Evolutionary conservation across 257 asterid species (phyloP), one percentile per base, ranked within the genome.

Genomic region (Euphrasia confusa): DNA sequence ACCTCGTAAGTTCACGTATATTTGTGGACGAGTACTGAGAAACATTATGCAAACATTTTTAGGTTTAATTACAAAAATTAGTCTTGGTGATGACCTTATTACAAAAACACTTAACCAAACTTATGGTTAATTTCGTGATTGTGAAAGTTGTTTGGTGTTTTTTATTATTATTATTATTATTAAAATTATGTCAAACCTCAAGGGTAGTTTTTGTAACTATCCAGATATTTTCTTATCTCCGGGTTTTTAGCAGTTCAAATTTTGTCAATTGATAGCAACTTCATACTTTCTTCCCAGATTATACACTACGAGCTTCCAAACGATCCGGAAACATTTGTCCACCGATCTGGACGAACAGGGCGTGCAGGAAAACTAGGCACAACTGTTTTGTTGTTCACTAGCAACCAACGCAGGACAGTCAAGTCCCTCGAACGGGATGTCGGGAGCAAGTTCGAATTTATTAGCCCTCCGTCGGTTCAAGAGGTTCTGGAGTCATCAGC

Each of bases 291-390:
- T 59, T 48, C 58, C 39, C 77, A 92, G 99, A 32, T 93, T 63
- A 89, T 93, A 72, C 99, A 93, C 77, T 89, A 93, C 45, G 99
- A 93, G 75, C 90, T 89, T 65, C 97, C 99, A 53, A 93, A 89
- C 58, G 99, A 89, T 67, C 94, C 99, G 1, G 97, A 93, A 72
- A 84, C 97, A 35, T 93, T 93, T 65, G 99, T 93, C 77, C 99
- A 93, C 61, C 95, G 97, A 30, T 93, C 99, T 67, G 97, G 99
- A 44, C 89, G 96, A 60, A 93, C 99, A 12, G 99, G 99, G 15
- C 96, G 99, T 72, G 95, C 97, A 4, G 97, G 91, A 68, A 89
- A 89, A 53, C 72, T 71, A 71, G 97, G 95, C 69, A 61, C 76
- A 21, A 87, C 94, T 35, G 72, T 86, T 56, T 76, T 89, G 74